These are phyloP conservation scores for Mycotypha africana DNA, from an alignment of 371 early-diverging fungal genomes.

Conservation along the genomic window DNA sequence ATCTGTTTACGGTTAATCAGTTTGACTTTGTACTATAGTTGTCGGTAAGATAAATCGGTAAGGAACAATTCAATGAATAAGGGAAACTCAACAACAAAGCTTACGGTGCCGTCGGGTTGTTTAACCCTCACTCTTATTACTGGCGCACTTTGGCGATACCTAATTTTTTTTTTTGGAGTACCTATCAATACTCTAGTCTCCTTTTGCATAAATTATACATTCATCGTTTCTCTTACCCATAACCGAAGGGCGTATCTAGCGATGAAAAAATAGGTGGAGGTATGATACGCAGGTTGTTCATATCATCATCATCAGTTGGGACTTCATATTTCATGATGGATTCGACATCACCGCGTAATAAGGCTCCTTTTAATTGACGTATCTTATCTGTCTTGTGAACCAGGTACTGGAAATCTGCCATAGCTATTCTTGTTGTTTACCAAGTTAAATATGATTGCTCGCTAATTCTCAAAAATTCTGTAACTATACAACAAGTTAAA, in stretches of 20 bases:
- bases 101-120: slow-evolving; percentile 46
- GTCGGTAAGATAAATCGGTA: not conserved
- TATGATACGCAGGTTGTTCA: slow-evolving; percentile 15
- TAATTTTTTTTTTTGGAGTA: slow-evolving; percentile 11
- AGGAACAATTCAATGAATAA: no score
- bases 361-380: slow-evolving; percentile 23
- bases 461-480: not conserved
- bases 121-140: slow-evolving; percentile 40
- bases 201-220: not conserved
- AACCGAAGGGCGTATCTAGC: slow-evolving; percentile 33
- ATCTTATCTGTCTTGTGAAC: slow-evolving; percentile 39
- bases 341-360: slow-evolving; percentile 35
- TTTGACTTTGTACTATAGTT: slow-evolving; percentile 23
- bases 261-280: slow-evolving; percentile 56
- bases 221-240: slow-evolving; percentile 48
- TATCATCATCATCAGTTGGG: slow-evolving; percentile 20
- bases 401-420: slow-evolving; percentile 57
- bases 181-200: not conserved
- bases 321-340: slow-evolving; percentile 30
- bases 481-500: not conserved
- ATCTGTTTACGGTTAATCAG: slow-evolving; percentile 14
- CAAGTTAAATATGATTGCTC: not conserved
- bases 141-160: slow-evolving; percentile 45
- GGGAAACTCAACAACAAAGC: no score
- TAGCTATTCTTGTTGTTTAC: slow-evolving; percentile 28